Evolutionary conservation across 2,329 filamentous ascomycete genomes (phyloP).

Genomic region (Penicillium sp.): DNA sequence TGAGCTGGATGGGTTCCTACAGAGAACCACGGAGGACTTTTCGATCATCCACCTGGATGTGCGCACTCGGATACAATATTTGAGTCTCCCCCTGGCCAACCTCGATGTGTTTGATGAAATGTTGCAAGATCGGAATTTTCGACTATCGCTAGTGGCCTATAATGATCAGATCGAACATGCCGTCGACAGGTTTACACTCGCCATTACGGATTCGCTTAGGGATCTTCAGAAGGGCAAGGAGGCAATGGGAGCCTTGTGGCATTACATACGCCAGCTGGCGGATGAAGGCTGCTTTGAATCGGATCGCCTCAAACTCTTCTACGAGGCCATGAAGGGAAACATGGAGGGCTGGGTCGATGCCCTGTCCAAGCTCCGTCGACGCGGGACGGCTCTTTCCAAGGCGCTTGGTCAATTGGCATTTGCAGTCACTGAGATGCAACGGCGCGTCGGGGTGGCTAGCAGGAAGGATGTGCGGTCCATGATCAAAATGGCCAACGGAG

Average conservation of each 20-base stretch:
- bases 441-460: constrained; percentile 76
- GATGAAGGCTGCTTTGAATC: constrained; percentile 56
- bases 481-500: constrained; percentile 9
- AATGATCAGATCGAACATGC: constrained; percentile 92
- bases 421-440: constrained; percentile 80
- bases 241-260: constrained; percentile 69
- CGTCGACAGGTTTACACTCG: constrained; percentile 68
- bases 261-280: constrained; percentile 66
- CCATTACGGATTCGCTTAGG: constrained; percentile 70
- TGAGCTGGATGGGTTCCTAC: constrained; percentile 86
- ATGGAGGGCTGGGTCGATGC: constrained; percentile 84
- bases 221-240: constrained; percentile 75
- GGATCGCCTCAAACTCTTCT: constrained; percentile 65
- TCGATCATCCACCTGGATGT: constrained; percentile 74
- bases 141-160: constrained; percentile 73
- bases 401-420: constrained; percentile 67
- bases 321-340: constrained; percentile 86
- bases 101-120: constrained; percentile 78
- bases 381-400: constrained; percentile 64
- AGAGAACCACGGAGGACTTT: constrained; percentile 80
- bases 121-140: constrained; percentile 77
- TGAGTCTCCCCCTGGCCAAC: constrained; percentile 80
- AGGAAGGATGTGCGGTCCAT: constrained; percentile 52
- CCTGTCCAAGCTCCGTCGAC: constrained; percentile 69
- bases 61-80: constrained; percentile 69